phyloP scores from a whole-genome alignment of 768 basidiomycete genomes.

The Trametes coccinea region DNA sequence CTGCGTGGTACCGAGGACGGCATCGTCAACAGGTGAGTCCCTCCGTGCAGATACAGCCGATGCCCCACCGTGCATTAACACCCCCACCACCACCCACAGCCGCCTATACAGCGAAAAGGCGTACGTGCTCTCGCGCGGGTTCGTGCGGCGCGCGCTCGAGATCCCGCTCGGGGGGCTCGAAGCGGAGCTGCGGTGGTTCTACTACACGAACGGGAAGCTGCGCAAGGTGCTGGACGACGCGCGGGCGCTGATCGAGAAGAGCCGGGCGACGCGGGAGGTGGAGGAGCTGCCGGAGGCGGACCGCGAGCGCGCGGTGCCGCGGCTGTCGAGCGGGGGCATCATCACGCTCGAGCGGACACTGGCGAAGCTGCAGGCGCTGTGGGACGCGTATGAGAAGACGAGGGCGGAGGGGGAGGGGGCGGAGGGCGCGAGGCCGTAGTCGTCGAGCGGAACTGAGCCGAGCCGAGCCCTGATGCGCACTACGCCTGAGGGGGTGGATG shows the following conservation, averaged over 20 bases:
- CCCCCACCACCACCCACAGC: constrained; percentile 41
- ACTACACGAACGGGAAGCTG: constrained; percentile 62
- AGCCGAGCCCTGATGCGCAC: neutral
- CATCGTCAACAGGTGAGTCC: constrained; percentile 71
- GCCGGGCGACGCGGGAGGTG: constrained; percentile 44
- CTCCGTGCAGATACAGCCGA: constrained; percentile 7
- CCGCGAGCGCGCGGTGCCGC: constrained; percentile 62
- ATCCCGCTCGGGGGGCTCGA: constrained; percentile 72
- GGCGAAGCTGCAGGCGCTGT: constrained; percentile 56
- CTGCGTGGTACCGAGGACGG: constrained; percentile 89
- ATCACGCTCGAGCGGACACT: constrained; percentile 78
- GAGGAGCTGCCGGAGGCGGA: constrained; percentile 33
- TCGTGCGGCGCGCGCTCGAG: constrained; percentile 87
- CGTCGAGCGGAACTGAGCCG: no score
- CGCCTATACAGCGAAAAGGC: constrained; percentile 93
- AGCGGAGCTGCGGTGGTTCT: constrained; percentile 72
- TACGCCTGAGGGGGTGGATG: neutral
- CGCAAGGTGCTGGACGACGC: constrained; percentile 69
- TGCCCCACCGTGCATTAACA: neutral
- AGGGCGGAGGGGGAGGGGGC: neutral
- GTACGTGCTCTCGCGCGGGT: constrained; percentile 86
- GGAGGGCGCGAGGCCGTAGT: neutral
- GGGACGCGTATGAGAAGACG: constrained; percentile 18
- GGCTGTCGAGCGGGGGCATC: constrained; percentile 75
- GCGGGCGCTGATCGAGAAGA: constrained; percentile 65